A percentile compares a stretch with the other conserved stretches of the same genome.
Conservation (phyloP, 768 basidiomycete species). For the Pleurotus cornucopiae region DNA sequence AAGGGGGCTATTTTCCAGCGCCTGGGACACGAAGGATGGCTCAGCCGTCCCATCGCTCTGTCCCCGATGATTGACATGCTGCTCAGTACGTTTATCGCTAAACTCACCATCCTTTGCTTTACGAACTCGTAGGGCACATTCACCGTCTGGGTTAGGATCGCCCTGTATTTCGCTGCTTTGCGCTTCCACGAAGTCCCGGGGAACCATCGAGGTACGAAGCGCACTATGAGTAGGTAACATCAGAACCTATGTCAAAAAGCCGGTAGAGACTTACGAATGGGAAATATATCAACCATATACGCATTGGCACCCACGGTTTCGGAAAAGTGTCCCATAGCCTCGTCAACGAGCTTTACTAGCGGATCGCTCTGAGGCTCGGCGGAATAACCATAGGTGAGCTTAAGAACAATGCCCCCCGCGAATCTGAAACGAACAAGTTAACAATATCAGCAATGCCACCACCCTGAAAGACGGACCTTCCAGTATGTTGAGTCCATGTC, state of each 20-base stretch:
- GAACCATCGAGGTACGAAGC: slow-evolving; percentile 24
- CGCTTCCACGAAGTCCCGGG: slow-evolving; percentile 26
- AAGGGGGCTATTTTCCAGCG: slow-evolving; percentile 31
- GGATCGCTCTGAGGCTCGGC: slow-evolving; percentile 19
- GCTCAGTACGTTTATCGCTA: not conserved
- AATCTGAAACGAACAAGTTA: not conserved
- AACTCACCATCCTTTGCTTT: slow-evolving; percentile 30
- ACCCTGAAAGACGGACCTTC: not conserved
- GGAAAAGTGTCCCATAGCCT: slow-evolving; percentile 20
- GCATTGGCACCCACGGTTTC: slow-evolving; percentile 12
- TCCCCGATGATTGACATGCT: not conserved
- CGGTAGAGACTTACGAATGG: not conserved
- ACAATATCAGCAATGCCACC: slow-evolving; percentile 6
- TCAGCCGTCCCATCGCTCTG: slow-evolving; percentile 56
- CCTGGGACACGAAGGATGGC: slow-evolving; percentile 57
- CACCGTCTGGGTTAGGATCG: slow-evolving; percentile 15
- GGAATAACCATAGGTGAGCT: slow-evolving; percentile 24
- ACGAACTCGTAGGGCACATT: slow-evolving; percentile 24
- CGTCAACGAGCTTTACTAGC: slow-evolving; percentile 17
- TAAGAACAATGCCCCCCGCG: slow-evolving; percentile 20
- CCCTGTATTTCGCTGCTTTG: slow-evolving; percentile 12
- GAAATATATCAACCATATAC: slow-evolving; percentile 18
- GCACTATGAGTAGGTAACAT: slow-evolving; percentile 12
- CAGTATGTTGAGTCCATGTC: not conserved
- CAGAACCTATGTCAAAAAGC: not conserved